A percentile compares a stretch with the other conserved stretches of the same genome.
These are phyloP conservation scores for Xerophyta viscosa DNA, from an alignment of 106 monocot species.

Conservation along the genomic window DNA sequence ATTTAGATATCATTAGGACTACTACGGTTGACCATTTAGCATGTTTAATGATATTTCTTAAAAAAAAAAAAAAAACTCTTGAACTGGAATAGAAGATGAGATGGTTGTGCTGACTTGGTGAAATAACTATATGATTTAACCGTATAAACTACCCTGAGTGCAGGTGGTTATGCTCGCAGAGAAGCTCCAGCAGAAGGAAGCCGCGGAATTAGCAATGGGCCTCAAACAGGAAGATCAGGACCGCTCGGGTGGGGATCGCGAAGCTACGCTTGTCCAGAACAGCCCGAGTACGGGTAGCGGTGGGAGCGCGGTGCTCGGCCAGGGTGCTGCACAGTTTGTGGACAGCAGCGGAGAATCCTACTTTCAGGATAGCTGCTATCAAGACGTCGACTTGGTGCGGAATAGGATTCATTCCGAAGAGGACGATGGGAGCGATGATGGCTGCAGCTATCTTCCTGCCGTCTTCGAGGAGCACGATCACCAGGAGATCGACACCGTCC, in stretches of 20 bases:
- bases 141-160: neutral
- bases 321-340: neutral
- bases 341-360: slow-evolving; percentile 10
- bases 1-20: too few relatives aligned
- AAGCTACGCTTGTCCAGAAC: neutral
- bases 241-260: neutral
- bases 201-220: neutral
- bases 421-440: neutral
- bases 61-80: too few relatives aligned
- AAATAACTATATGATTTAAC: too few relatives aligned
- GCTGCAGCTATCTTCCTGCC: slow-evolving; percentile 1
- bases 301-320: slow-evolving; percentile 4
- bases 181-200: slow-evolving; percentile 4
- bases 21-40: too few relatives aligned
- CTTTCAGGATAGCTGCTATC: slow-evolving; percentile 1
- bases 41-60: too few relatives aligned
- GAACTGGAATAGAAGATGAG: too few relatives aligned
- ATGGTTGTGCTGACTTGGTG: too few relatives aligned
- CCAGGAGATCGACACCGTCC: neutral
- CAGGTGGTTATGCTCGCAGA: slow-evolving; percentile 1
- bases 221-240: neutral
- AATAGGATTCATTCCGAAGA: slow-evolving; percentile 1
- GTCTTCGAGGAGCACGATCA: slow-evolving; percentile 3
- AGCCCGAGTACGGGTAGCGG: slow-evolving; percentile 1
- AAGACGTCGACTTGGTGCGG: neutral